phyloP scores from a whole-genome alignment of 2,329 filamentous ascomycete species.

The Celoporthe dispersa region DNA sequence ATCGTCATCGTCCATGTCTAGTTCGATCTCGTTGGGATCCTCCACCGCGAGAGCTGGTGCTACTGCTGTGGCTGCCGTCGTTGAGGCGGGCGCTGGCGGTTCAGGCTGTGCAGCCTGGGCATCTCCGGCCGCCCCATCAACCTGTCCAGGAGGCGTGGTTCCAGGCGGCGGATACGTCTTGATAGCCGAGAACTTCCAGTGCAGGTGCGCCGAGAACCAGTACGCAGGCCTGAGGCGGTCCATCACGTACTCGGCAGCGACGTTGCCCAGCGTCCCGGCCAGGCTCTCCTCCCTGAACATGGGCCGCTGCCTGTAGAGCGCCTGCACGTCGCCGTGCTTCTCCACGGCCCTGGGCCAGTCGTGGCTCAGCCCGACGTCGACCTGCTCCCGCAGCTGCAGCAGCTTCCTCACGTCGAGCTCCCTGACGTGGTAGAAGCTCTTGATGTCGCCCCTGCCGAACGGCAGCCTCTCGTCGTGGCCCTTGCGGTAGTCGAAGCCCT shows the following conservation, averaged over 20 bases:
- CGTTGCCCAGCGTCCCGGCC: slow-evolving; percentile 76
- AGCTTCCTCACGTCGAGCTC: slow-evolving; percentile 92
- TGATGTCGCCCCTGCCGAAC: slow-evolving; percentile 76
- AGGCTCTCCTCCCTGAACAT: slow-evolving; percentile 77
- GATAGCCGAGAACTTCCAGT: slow-evolving; percentile 81
- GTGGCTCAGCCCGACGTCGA: slow-evolving; percentile 91
- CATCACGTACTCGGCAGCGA: slow-evolving; percentile 79
- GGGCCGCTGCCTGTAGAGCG: slow-evolving; percentile 74
- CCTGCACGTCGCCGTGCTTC: slow-evolving; percentile 70
- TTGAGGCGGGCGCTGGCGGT: slow-evolving; percentile 26
- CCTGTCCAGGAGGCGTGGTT: slow-evolving; percentile 33
- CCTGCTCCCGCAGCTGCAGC: slow-evolving; percentile 79
- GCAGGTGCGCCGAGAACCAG: slow-evolving; percentile 95
- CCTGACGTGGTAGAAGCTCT: slow-evolving; percentile 85
- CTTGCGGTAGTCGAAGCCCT: slow-evolving; percentile 83
- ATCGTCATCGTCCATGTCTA: slow-evolving; percentile 62
- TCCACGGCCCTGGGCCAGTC: slow-evolving; percentile 93
- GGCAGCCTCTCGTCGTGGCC: slow-evolving; percentile 85
- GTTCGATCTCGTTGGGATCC: slow-evolving; percentile 73
- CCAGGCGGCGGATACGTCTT: slow-evolving; percentile 52
- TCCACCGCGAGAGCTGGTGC: slow-evolving; percentile 22
- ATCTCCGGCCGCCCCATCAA: slow-evolving; percentile 30
- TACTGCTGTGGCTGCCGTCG: slow-evolving; percentile 22
- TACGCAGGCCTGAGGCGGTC: slow-evolving; percentile 79
- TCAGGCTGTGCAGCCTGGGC: slow-evolving; percentile 20